Evolutionary conservation across 352 stramenopile species (phyloP), one percentile per base, ranked within the genome.

Genomic region (Peronospora farinosa): DNA sequence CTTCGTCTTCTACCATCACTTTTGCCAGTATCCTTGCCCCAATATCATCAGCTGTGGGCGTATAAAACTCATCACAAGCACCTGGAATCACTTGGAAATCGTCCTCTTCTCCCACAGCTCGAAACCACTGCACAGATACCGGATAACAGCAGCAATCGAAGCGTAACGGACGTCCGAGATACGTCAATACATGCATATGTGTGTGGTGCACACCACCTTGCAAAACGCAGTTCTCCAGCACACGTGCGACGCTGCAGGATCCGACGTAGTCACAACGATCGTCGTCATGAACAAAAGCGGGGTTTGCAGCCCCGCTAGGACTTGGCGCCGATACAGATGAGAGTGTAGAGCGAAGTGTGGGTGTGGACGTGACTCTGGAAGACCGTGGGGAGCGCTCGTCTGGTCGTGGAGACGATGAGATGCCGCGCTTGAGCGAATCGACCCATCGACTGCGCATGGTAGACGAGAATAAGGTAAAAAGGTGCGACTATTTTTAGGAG

Each of bases 191-290:
- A 50, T 89, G 80, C 59, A 90, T 70, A 52, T 92, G 76, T 27
- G 81, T 88, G 69, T 92, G 81, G 63, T 92, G 81, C 43, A 90
- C 68, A 55, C 81, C 78, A 59, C 78, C 78, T 63, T 92, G 81
- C 17, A 92, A 52, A 40, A 81, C 74, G 38, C 77, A 86, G 37
- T 84, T 72, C 38, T 88, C 74, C 2, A 92, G 67, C 17, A 92
- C 72, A 40, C 67, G 68, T 9, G 64, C 38, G n/a, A 88, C 78
- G 40, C 65, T 77, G 39, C 81, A 92, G 44, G 60, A 48, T 28
- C 72, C 74, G 12, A 76, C 57, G 37, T 54, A 84, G 27, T 80
- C 65, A 55, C 78, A 89, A 19, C 69, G 71, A 21, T 86, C 73
- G 7, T 57, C 31, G 19, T 71, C 60, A 49, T 89, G 78, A 38